Base-by-base conservation (phyloP, 345 rosid genomes). In the Eucalyptus pumila region DNA sequence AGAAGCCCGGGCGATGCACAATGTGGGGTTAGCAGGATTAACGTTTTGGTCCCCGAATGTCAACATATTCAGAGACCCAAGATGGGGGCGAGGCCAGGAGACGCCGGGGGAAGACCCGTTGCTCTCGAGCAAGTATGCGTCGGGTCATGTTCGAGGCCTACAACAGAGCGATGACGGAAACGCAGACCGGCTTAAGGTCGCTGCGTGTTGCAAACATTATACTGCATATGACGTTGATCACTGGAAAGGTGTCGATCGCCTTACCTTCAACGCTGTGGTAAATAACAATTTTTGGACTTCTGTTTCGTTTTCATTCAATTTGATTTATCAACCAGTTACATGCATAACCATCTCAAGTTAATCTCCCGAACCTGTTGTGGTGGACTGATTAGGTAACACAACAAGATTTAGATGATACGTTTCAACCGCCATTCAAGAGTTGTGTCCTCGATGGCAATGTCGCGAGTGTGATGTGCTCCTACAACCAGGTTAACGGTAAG, bases 1-100 rank as follows among this genome's bases (percentile, higher is more conserved):
- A 5, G 99, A 97, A 92, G 99, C 99, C 4, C 95, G 99, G 87
- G 99, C 98, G 83, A 97, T 97, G 98, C 93, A 97, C 93, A 97
- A 97, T 51, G 98, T 96, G 14, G 99, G 99, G 88, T 89, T 94
- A 87, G 98, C 98, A 4, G 98, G 99, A 48, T 54, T 97, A 86
- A 97, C 99, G 42, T 95, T 81, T 88, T 97, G 98, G 99, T 95
- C 98, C 11, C 99, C 98, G 56, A 97, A 97, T 81, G 85, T 97
- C 12, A 97, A 97, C 92, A 95, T 97, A 85, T 94, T 97, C 88
- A 91, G 99, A 37, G 99, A 97, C 88, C 99, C 99, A 9, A 94
- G 99, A 90, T 97, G 99, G 99, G 99, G 99, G 69, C 94, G 99
- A 88, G 97, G 96, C 40, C 98, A 96, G 87, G 99, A 97, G 88